phyloP scores from a whole-genome alignment of 2,329 filamentous ascomycete genomes.

The Xylaria sp. region DNA sequence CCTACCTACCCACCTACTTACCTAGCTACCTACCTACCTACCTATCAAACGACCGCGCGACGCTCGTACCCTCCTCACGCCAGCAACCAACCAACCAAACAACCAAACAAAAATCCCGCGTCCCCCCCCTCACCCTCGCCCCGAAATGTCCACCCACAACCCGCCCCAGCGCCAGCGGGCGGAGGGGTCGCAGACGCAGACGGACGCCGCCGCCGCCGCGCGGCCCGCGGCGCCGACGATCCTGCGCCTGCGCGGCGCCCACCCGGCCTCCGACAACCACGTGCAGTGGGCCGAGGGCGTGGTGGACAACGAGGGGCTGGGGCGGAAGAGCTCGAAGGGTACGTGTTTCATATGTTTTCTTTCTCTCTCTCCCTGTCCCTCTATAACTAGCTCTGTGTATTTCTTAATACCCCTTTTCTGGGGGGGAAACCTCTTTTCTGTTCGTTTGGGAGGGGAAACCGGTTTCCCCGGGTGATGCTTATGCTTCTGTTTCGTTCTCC shows the following conservation, averaged over 20 bases:
- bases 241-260: slow-evolving; percentile 56
- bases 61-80: too few species aligned
- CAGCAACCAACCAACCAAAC: too few species aligned
- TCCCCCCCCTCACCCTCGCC: too few species aligned
- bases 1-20: background rate
- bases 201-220: slow-evolving; percentile 11
- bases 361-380: background rate
- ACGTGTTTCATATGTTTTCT: slow-evolving; percentile 24
- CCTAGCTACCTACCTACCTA: background rate
- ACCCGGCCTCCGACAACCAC: slow-evolving; percentile 53
- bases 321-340: slow-evolving; percentile 95
- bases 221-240: slow-evolving; percentile 40
- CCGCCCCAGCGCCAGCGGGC: slow-evolving; percentile 37
- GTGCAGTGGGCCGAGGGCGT: slow-evolving; percentile 95
- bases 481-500: too few species aligned
- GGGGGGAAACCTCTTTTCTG: too few species aligned
- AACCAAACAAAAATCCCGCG: too few species aligned
- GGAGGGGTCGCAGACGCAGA: slow-evolving; percentile 31
- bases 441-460: too few species aligned
- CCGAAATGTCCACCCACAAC: slow-evolving; percentile 32
- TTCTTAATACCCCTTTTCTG: background rate
- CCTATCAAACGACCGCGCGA: too few species aligned
- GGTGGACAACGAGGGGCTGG: slow-evolving; percentile 92
- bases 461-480: too few species aligned
- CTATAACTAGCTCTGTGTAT: too few species aligned